phyloP scores from a whole-genome alignment of 75 land plant species.

The Pinus tabuliformis region DNA sequence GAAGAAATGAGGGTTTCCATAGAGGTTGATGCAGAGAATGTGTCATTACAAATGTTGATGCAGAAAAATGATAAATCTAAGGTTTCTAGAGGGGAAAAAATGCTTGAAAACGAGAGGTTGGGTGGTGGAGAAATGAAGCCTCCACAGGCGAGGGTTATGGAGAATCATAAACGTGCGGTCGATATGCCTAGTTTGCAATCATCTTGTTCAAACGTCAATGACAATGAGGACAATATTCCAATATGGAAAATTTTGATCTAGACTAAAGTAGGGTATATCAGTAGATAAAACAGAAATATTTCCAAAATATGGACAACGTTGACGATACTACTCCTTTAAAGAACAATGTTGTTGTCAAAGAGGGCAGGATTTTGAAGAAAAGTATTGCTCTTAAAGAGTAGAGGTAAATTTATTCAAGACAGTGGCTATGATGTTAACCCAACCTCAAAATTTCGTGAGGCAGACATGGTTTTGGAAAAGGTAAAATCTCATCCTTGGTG shows the following conservation, averaged over 20 bases:
- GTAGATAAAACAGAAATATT: too few relatives aligned
- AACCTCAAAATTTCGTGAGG: slow-evolving; percentile 19
- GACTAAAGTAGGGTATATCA: neutral
- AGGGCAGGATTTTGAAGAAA: neutral
- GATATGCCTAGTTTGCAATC: neutral
- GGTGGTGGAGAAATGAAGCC: neutral
- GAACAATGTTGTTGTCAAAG: neutral
- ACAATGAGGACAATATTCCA: neutral
- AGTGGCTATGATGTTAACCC: neutral
- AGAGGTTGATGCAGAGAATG: neutral
- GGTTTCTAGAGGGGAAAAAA: neutral
- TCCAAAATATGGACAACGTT: too few relatives aligned
- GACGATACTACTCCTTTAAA: neutral
- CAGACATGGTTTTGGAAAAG: slow-evolving; percentile 89
- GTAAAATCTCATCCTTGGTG: slow-evolving; percentile 89
- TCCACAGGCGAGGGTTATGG: neutral
- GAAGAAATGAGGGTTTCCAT: neutral
- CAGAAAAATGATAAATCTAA: neutral
- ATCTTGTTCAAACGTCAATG: neutral
- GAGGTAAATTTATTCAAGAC: neutral
- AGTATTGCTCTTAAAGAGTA: neutral
- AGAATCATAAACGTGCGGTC: neutral
- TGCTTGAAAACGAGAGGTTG: neutral
- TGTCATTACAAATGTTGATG: neutral
- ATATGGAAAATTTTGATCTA: neutral